A percentile compares a stretch with the other conserved stretches of the same genome.
Conservation (phyloP, 2,329 filamentous ascomycete species). For the Clonostachys rosea region DNA sequence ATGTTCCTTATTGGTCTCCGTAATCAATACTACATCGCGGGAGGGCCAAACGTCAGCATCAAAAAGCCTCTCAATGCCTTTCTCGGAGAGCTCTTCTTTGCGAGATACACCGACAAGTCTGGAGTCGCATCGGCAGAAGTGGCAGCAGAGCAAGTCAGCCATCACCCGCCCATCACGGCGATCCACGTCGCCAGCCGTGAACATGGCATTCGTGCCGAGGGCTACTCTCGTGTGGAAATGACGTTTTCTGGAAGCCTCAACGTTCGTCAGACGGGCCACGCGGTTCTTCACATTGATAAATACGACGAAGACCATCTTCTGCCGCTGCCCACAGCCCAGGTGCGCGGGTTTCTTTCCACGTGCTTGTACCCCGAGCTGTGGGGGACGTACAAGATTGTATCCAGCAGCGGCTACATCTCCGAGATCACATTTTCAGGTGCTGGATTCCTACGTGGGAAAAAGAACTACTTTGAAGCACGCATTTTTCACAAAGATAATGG, state of each 20-base stretch:
- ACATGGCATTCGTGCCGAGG: slow-evolving; percentile 39
- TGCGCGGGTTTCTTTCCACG: slow-evolving; percentile 40
- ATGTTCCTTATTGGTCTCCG: slow-evolving; percentile 40
- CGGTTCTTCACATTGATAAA: slow-evolving; percentile 39
- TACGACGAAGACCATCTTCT: slow-evolving; percentile 44
- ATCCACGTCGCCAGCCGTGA: slow-evolving; percentile 39
- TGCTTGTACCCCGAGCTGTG: slow-evolving; percentile 43
- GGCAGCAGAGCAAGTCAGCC: slow-evolving; percentile 39
- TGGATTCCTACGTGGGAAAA: slow-evolving; percentile 34
- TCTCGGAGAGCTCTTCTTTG: slow-evolving; percentile 43
- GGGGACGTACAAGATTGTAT: slow-evolving; percentile 37
- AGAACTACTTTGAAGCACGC: slow-evolving; percentile 30
- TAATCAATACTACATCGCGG: slow-evolving; percentile 41
- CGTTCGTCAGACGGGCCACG: slow-evolving; percentile 46
- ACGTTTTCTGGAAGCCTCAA: slow-evolving; percentile 43
- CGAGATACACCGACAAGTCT: slow-evolving; percentile 25
- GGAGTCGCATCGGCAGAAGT: slow-evolving; percentile 19
- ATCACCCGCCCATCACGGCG: slow-evolving; percentile 48
- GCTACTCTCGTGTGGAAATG: slow-evolving; percentile 47
- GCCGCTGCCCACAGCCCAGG: slow-evolving; percentile 39
- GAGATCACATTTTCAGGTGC: slow-evolving; percentile 42
- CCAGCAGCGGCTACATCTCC: slow-evolving; percentile 35
- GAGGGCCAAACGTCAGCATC: slow-evolving; percentile 24
- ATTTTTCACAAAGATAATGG: slow-evolving; percentile 30
- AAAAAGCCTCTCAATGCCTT: slow-evolving; percentile 50